These are phyloP conservation scores for Chlamydomonas sphaeroides DNA, from an alignment of 139 green algal genomes.

Conservation along the genomic window DNA sequence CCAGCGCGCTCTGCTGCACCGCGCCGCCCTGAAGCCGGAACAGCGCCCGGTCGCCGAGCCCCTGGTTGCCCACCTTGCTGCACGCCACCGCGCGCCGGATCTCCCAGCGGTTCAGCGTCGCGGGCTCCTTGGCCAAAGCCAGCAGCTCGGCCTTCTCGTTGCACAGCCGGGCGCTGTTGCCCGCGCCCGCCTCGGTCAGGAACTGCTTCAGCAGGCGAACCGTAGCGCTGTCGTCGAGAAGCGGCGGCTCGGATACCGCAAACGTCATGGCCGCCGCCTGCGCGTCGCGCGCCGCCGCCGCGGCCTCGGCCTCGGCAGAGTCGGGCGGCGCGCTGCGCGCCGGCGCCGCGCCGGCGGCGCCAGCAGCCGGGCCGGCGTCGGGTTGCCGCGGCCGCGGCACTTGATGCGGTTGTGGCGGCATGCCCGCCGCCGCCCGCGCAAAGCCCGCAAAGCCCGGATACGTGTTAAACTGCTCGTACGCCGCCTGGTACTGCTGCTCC, in stretches of 20 bases:
- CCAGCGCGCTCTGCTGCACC: not conserved
- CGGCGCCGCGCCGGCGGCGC: not conserved
- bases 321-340: not conserved
- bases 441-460: not conserved
- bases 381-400: not conserved
- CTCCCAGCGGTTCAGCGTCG: constrained; percentile 23
- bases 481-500: too few relatives aligned
- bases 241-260: not conserved
- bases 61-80: not conserved
- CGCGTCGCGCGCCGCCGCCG: too few relatives aligned
- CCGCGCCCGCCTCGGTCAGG: constrained; percentile 14
- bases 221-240: not conserved
- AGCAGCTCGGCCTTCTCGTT: constrained; percentile 36
- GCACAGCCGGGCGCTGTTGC: not conserved
- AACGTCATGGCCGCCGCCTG: not conserved
- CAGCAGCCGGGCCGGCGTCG: not conserved
- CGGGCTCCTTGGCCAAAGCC: not conserved
- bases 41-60: constrained; percentile 15
- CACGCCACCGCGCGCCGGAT: constrained; percentile 25
- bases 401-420: not conserved
- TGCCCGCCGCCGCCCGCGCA: not conserved
- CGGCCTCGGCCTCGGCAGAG: too few relatives aligned
- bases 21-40: not conserved
- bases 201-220: constrained; percentile 22
- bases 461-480: not conserved